Conservation (phyloP, 495 filamentous ascomycete genomes). For the Penicillium coprophilum region DNA sequence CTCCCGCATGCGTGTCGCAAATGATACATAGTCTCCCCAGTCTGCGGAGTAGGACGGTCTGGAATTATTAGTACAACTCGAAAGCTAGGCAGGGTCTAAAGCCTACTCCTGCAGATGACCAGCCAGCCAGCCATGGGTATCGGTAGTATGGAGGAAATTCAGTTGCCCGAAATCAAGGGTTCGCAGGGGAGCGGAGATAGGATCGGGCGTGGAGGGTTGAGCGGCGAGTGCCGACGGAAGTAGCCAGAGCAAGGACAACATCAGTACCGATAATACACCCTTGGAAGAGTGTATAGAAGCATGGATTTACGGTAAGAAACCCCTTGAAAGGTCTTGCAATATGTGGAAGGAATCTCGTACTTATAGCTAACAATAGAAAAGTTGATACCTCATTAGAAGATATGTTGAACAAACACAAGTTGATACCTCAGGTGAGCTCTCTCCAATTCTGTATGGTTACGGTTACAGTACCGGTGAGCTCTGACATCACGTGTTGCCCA, state of each 20-base stretch:
- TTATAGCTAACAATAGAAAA: not conserved
- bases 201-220: constrained; percentile 77
- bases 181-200: constrained; percentile 79
- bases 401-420: not conserved
- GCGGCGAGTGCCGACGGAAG: constrained; percentile 46
- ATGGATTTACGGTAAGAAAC: not conserved
- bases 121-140: constrained; percentile 93
- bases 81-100: constrained; percentile 14
- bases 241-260: constrained; percentile 27
- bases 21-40: constrained; percentile 97
- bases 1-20: constrained; percentile 75
- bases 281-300: not conserved
- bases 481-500: constrained; percentile 41
- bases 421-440: not conserved
- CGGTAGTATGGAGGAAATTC: constrained; percentile 92
- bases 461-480: constrained; percentile 42
- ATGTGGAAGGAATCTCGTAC: not conserved
- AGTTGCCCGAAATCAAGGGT: constrained; percentile 85
- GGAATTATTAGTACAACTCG: constrained; percentile 24
- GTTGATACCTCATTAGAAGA: constrained; percentile 4
- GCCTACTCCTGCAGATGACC: constrained; percentile 87
- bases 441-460: constrained; percentile 10
- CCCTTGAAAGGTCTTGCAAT: not conserved
- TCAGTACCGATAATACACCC: constrained; percentile 5
- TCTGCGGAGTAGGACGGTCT: constrained; percentile 89